Evolutionary conservation across 78 protist species (phyloP).

Genomic region (Dictyostelium discoideum): dicty_2.7 NC_007090.3:2105501-2106000

Average conservation of each 20-base stretch:
- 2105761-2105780: slow-evolving; percentile 44
- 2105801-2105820: neutral
- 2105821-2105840: neutral
- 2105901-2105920: neutral
- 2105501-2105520: neutral
- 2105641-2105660: neutral
- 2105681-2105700: neutral
- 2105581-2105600: neutral
- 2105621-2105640: neutral
- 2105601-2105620: neutral
- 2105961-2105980: neutral
- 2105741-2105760: slow-evolving; percentile 35
- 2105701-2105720: slow-evolving; percentile 1
- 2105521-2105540: neutral
- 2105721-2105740: slow-evolving; percentile 29
- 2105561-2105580: neutral
- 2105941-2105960: neutral
- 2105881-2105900: neutral
- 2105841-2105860: neutral
- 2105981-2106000: neutral
- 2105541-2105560: neutral
- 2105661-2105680: neutral
- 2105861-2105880: neutral
- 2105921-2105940: neutral
- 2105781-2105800: slow-evolving; percentile 6